Conservation (phyloP, 768 basidiomycete species). For the Daedaleopsis sinensis region DNA sequence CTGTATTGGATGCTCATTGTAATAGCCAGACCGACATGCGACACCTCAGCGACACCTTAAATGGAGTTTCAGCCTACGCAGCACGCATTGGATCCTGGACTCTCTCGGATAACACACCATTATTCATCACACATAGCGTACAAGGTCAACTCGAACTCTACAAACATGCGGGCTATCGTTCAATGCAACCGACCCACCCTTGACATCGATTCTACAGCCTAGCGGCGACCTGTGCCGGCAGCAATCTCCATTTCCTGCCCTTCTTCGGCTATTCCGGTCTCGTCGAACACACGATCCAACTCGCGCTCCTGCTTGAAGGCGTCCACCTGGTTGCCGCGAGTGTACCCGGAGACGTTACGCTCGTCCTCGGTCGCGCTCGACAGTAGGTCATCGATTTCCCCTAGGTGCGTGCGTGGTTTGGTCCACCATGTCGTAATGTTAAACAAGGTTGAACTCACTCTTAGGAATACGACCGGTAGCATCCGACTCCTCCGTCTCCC, state of each 20-base stretch:
- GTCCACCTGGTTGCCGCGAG: constrained; percentile 30
- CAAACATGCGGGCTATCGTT: no score
- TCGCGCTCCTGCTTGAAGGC: constrained; percentile 30
- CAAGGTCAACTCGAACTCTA: no score
- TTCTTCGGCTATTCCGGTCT: constrained; percentile 15
- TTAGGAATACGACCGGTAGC: constrained; percentile 23
- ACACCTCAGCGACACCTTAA: no score
- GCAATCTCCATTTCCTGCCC: constrained; percentile 27
- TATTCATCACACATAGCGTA: no score
- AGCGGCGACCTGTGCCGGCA: constrained; percentile 15
- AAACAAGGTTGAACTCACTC: constrained; percentile 11
- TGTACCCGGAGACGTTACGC: constrained; percentile 20
- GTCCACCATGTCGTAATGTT: no score
- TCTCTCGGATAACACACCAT: no score
- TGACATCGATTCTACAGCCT: background rate
- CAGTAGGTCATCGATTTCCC: constrained; percentile 29
- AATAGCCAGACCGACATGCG: no score
- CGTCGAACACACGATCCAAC: constrained; percentile 23
- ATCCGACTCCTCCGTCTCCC: constrained; percentile 25
- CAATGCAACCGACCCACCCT: no score
- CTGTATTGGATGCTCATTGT: no score
- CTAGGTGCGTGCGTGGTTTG: constrained; percentile 5
- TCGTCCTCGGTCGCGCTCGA: constrained; percentile 16
- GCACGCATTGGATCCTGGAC: no score
- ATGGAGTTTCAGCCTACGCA: no score